Percentiles rank a stretch among this genome's conserved stretches.
phyloP scores from a whole-genome alignment of 768 basidiomycete genomes.

The Rhizopogon vesiculosus region DNA sequence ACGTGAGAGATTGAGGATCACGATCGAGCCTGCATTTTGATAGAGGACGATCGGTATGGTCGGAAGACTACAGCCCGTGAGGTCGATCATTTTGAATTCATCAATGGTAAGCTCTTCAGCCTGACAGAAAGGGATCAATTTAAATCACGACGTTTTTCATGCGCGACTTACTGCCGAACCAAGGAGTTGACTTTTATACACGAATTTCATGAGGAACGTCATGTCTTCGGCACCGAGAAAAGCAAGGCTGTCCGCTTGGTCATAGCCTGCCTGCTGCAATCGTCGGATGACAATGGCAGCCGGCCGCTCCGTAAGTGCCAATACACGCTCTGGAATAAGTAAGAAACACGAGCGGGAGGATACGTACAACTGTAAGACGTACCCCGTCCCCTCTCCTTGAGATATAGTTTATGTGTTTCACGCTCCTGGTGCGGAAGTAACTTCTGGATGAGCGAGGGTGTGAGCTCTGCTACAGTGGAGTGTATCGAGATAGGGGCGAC shows the following conservation, averaged over 20 bases:
- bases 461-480: conserved; percentile 67
- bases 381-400: conserved; percentile 78
- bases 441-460: conserved; percentile 55
- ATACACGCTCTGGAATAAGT: conserved; percentile 62
- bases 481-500: conserved; percentile 58
- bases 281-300: conserved; percentile 80
- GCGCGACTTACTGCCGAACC: conserved; percentile 50
- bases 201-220: conserved; percentile 82
- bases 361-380: conserved; percentile 13
- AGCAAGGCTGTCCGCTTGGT: conserved; percentile 73
- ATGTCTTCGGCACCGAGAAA: conserved; percentile 75
- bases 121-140: conserved; percentile 31
- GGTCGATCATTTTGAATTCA: conserved; percentile 73
- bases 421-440: conserved; percentile 43
- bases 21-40: conserved; percentile 76
- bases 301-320: conserved; percentile 78
- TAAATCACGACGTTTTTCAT: neutral
- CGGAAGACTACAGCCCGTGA: conserved; percentile 73
- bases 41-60: conserved; percentile 88
- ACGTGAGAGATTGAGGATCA: conserved; percentile 82
- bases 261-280: conserved; percentile 87
- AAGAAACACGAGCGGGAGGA: neutral
- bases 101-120: conserved; percentile 72
- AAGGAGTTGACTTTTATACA: conserved; percentile 77
- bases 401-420: conserved; percentile 64